Evolutionary conservation across 2,329 filamentous ascomycete species (phyloP).

Genomic region (Calycina marina): DNA sequence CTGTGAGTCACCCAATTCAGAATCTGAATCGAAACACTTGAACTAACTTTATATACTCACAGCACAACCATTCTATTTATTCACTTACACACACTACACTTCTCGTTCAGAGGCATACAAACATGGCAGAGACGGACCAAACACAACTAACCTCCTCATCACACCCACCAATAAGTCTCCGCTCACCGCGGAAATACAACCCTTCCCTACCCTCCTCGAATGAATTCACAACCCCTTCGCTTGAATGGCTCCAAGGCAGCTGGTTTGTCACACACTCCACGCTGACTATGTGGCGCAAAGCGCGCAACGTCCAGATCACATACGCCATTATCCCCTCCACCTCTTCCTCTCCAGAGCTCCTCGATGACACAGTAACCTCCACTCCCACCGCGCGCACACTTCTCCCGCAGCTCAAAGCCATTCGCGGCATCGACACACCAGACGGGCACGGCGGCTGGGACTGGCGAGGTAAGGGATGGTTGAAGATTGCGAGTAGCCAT

Average conservation of each 20-base stretch:
- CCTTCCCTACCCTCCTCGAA: constrained; percentile 2
- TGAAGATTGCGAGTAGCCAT: constrained; percentile 56
- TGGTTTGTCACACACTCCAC: constrained; percentile 67
- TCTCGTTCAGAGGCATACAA: too few species aligned
- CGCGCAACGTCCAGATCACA: constrained; percentile 67
- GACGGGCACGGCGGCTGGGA: constrained; percentile 38
- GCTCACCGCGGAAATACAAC: constrained; percentile 7
- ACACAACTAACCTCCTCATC: too few species aligned
- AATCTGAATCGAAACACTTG: too few species aligned
- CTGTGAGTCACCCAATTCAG: too few species aligned
- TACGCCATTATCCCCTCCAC: constrained; percentile 40
- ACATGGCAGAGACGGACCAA: too few species aligned
- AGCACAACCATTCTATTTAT: too few species aligned
- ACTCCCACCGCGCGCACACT: constrained; percentile 29
- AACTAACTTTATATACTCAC: too few species aligned
- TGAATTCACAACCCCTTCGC: constrained; percentile 7
- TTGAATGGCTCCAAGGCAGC: constrained; percentile 47
- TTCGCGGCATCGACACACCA: constrained; percentile 50
- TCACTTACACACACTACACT: too few species aligned
- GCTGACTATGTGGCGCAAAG: constrained; percentile 65
- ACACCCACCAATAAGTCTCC: constrained; percentile 3
- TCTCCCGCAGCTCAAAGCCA: constrained; percentile 37
- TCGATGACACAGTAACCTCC: constrained; percentile 66
- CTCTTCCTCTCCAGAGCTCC: constrained; percentile 12
- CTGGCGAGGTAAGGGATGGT: constrained; percentile 65